Percentiles rank a stretch among this genome's conserved stretches.
Evolutionary conservation across 768 basidiomycete genomes (phyloP).

Genomic region (Lentinula detonsa): DNA sequence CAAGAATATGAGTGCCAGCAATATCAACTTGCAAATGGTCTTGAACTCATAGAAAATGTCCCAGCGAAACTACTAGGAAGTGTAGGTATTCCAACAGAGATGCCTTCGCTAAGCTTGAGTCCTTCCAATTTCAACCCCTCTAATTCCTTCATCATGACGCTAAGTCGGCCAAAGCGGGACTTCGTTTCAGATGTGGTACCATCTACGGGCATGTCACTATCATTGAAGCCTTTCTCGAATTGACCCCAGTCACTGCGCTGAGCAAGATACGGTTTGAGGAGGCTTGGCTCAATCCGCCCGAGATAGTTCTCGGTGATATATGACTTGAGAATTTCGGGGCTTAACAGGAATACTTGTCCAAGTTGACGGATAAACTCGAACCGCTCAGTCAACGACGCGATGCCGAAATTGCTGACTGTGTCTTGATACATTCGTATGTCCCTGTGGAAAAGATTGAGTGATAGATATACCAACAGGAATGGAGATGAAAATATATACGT

Average conservation of each 20-base stretch:
- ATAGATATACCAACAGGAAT: not conserved
- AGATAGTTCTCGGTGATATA: conserved; percentile 95
- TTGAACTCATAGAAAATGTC: conserved; percentile 43
- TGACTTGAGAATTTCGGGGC: conserved; percentile 89
- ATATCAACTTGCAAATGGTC: conserved; percentile 32
- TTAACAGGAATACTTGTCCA: conserved; percentile 95
- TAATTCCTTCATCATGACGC: conserved; percentile 84
- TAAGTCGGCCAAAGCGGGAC: conserved; percentile 66
- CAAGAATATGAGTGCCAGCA: not conserved
- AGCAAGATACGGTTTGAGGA: conserved; percentile 87
- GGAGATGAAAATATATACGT: conserved; percentile 54
- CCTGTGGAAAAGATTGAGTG: conserved; percentile 33
- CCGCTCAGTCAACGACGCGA: conserved; percentile 83
- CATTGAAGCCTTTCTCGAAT: conserved; percentile 78
- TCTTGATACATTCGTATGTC: conserved; percentile 98
- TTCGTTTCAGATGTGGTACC: conserved; percentile 31
- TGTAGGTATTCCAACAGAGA: conserved; percentile 53
- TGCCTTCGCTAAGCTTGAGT: conserved; percentile 39
- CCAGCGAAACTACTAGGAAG: conserved; percentile 47
- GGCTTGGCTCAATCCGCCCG: conserved; percentile 79
- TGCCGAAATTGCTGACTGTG: conserved; percentile 71
- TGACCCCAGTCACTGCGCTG: conserved; percentile 89
- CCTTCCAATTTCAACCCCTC: conserved; percentile 54
- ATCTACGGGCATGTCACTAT: conserved; percentile 36
- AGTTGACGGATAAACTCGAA: conserved; percentile 98